Evolutionary conservation across 306 rosid species (phyloP).

Genomic region (Echinosophora koreensis): DNA sequence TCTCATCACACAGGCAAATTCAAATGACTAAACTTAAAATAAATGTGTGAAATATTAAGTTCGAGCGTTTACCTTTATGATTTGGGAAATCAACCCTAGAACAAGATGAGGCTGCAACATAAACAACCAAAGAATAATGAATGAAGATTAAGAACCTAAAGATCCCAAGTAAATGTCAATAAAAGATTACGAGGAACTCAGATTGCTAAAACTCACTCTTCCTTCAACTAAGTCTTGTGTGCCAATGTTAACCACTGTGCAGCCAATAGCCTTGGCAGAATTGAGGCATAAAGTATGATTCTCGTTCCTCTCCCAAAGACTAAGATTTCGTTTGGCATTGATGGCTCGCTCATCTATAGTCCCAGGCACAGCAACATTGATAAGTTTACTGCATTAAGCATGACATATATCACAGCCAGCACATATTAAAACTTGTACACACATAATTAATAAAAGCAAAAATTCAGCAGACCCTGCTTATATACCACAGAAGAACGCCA

Average conservation of each 20-base stretch:
- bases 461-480: conserved; percentile 52
- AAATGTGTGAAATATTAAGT: conserved; percentile 35
- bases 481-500: conserved; percentile 95
- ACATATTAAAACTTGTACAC: conserved; percentile 33
- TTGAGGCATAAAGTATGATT: conserved; percentile 97
- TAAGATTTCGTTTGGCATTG: conserved; percentile 70
- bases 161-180: neutral
- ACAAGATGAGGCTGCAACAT: conserved; percentile 90
- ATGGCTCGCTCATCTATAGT: conserved; percentile 97
- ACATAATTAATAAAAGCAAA: conserved; percentile 36
- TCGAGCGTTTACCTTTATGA: conserved; percentile 80
- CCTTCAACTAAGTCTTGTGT: conserved; percentile 93
- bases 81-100: conserved; percentile 94
- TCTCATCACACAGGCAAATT: conserved; percentile 6
- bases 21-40: conserved; percentile 30
- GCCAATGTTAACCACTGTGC: conserved; percentile 97
- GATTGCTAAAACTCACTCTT: conserved; percentile 71
- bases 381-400: conserved; percentile 85
- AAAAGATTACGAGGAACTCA: conserved; percentile 8
- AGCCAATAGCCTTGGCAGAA: conserved; percentile 99
- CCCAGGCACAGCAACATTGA: conserved; percentile 98
- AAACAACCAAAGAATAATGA: conserved; percentile 43
- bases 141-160: conserved; percentile 23
- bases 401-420: conserved; percentile 39
- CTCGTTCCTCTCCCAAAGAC: conserved; percentile 96